phyloP scores from a whole-genome alignment of 345 rosid genomes.

The Gynandropsis gynandra region DNA sequence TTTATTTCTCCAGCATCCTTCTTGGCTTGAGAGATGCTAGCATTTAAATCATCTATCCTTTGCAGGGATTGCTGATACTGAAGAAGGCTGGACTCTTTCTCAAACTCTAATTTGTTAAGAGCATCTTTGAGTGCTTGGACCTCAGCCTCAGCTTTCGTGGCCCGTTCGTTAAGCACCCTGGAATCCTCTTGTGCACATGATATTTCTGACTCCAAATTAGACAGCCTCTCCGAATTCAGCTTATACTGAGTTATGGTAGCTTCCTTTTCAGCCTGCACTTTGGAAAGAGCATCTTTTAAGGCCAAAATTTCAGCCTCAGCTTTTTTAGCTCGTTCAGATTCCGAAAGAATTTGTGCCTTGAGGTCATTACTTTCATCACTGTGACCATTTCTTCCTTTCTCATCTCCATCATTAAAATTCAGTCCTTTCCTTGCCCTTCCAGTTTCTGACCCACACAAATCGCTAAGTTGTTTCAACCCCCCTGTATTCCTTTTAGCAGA shows the following conservation, averaged over 20 bases:
- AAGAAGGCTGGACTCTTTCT: slow-evolving; percentile 52
- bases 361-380: slow-evolving; percentile 24
- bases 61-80: slow-evolving; percentile 69
- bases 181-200: slow-evolving; percentile 66
- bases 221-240: slow-evolving; percentile 59
- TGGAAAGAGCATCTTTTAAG: slow-evolving; percentile 70
- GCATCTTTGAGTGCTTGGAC: slow-evolving; percentile 56
- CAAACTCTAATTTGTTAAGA: slow-evolving; percentile 50
- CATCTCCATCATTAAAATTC: slow-evolving; percentile 55
- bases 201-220: slow-evolving; percentile 65
- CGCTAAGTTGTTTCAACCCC: slow-evolving; percentile 39
- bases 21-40: slow-evolving; percentile 38
- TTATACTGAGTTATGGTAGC: slow-evolving; percentile 64
- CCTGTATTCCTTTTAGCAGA: slow-evolving; percentile 48
- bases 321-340: slow-evolving; percentile 52
- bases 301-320: slow-evolving; percentile 68
- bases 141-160: slow-evolving; percentile 73
- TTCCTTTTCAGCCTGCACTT: slow-evolving; percentile 86
- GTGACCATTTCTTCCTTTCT: slow-evolving; percentile 28
- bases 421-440: slow-evolving; percentile 74
- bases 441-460: slow-evolving; percentile 39
- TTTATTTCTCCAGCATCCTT: slow-evolving; percentile 53
- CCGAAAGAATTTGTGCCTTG: slow-evolving; percentile 39
- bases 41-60: slow-evolving; percentile 57
- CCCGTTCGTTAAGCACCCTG: slow-evolving; percentile 48